phyloP scores from a whole-genome alignment of 495 filamentous ascomycete species.

The Xylaria nigripes region DNA sequence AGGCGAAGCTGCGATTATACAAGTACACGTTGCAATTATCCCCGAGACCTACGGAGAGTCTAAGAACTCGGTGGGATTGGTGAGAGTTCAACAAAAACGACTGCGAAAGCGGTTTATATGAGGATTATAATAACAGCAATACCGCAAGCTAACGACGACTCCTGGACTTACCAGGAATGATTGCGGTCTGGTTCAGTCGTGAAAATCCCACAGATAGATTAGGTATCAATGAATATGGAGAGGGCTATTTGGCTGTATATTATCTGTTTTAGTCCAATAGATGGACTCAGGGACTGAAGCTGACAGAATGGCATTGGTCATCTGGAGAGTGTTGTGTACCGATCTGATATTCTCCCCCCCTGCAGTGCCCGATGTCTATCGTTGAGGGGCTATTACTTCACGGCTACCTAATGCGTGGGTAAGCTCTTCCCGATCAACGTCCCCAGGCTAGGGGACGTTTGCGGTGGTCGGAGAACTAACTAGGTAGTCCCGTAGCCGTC shows the following conservation, averaged over 20 bases:
- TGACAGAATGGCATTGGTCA: not conserved
- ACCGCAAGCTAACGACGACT: conserved; percentile 3
- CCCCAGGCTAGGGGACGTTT: not conserved
- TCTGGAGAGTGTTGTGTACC: conserved; percentile 11
- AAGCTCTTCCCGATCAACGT: not conserved
- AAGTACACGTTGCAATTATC: conserved; percentile 18
- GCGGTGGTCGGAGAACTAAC: not conserved
- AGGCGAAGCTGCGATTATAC: conserved; percentile 14
- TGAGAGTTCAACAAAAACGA: conserved; percentile 2
- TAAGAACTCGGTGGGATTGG: conserved; percentile 9
- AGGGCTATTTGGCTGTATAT: conserved; percentile 28
- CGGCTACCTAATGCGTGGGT: not conserved
- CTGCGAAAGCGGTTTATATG: conserved; percentile 8
- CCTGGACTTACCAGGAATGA: conserved; percentile 9
- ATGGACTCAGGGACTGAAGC: conserved; percentile 13
- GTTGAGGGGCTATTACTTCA: not conserved
- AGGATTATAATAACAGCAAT: conserved; percentile 9
- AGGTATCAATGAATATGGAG: conserved; percentile 19
- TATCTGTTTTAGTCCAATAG: conserved; percentile 28
- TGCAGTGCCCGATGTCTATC: not conserved
- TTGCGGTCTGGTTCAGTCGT: conserved; percentile 16
- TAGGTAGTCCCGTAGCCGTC: no score
- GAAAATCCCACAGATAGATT: conserved; percentile 19
- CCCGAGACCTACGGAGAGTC: conserved; percentile 20
- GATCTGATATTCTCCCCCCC: not conserved